These are phyloP conservation scores for Phytophthora uliginosa DNA, from an alignment of 352 stramenopile species.

Conservation along the genomic window DNA sequence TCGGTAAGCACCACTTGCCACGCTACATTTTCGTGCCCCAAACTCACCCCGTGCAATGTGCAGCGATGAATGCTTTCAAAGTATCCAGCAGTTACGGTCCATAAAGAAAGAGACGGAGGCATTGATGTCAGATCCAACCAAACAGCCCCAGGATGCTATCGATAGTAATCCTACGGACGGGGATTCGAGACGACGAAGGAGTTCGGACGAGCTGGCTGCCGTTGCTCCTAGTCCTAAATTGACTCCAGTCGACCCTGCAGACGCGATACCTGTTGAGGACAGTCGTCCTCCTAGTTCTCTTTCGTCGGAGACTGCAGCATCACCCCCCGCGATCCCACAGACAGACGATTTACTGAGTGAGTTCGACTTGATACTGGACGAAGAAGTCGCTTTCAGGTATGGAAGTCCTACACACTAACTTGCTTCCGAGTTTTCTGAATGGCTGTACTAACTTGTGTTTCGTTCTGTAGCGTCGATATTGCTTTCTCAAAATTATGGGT, in stretches of 20 bases:
- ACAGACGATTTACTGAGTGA: constrained; percentile 69
- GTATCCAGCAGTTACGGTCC: constrained; percentile 76
- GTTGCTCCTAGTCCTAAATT: constrained; percentile 31
- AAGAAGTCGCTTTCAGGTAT: constrained; percentile 80
- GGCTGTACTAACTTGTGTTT: not conserved
- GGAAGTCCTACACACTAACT: constrained; percentile 9
- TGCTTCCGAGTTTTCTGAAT: not conserved
- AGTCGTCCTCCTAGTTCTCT: constrained; percentile 8
- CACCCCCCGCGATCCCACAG: constrained; percentile 38
- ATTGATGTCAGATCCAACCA: constrained; percentile 47
- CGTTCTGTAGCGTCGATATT: constrained; percentile 63
- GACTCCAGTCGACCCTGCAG: constrained; percentile 2
- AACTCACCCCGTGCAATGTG: constrained; percentile 12
- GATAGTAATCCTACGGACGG: not conserved
- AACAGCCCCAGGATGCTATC: constrained; percentile 6
- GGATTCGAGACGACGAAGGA: constrained; percentile 28
- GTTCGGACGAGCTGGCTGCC: constrained; percentile 34
- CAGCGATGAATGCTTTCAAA: constrained; percentile 89
- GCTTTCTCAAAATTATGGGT: constrained; percentile 73
- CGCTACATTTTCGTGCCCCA: not conserved
- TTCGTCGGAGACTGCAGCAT: constrained; percentile 17
- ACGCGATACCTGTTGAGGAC: constrained; percentile 15
- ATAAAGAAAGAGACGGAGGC: constrained; percentile 82
- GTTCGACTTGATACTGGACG: constrained; percentile 80
- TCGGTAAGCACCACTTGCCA: constrained; percentile 44